phyloP scores from a whole-genome alignment of 148 eudicot species.

The Salicornia ramosissima region DNA sequence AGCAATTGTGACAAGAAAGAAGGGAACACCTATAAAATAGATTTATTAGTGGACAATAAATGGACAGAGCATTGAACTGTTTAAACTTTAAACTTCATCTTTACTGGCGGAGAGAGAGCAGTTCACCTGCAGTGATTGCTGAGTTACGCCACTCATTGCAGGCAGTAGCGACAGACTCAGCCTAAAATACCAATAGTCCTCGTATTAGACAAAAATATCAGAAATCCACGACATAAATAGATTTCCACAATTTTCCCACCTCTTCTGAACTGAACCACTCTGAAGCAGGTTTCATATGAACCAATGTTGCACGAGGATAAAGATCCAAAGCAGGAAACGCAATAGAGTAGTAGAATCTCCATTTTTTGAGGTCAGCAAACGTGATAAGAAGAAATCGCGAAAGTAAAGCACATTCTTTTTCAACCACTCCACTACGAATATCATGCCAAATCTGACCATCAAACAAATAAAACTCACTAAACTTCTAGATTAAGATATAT shows the following conservation, averaged over 20 bases:
- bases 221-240: background rate
- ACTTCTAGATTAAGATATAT: background rate
- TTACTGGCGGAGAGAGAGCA: background rate
- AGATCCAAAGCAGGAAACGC: constrained; percentile 83
- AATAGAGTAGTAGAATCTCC: constrained; percentile 79
- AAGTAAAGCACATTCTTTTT: constrained; percentile 69
- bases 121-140: constrained; percentile 58
- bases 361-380: constrained; percentile 89
- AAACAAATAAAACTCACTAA: constrained; percentile 2
- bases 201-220: constrained; percentile 6
- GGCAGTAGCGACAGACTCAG: constrained; percentile 54
- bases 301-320: constrained; percentile 74
- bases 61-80: background rate
- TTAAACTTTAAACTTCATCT: background rate
- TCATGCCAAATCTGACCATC: constrained; percentile 70
- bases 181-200: constrained; percentile 35
- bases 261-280: constrained; percentile 62
- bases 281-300: constrained; percentile 69
- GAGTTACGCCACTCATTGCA: constrained; percentile 84
- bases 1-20: constrained; percentile 57
- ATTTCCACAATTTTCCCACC: constrained; percentile 31
- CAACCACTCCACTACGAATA: constrained; percentile 62
- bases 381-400: constrained; percentile 76
- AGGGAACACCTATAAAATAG: constrained; percentile 64
- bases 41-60: background rate